Evolutionary conservation across 306 rosid genomes (phyloP).

Genomic region (Prunus mongolica): DNA sequence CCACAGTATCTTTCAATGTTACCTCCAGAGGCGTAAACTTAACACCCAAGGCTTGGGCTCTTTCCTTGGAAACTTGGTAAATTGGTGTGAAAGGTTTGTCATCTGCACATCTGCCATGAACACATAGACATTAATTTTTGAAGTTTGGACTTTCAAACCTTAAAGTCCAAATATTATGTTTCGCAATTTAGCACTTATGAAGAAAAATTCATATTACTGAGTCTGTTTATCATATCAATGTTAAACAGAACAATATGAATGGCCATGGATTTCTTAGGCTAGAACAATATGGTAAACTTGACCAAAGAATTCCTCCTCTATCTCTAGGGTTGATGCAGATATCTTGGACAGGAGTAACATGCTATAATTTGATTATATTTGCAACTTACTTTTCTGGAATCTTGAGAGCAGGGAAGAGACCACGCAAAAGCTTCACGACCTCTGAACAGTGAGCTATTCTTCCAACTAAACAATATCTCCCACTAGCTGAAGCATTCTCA

Average conservation of each 20-base stretch:
- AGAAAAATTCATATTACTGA: background rate
- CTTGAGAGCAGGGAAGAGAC: constrained; percentile 41
- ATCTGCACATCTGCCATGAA: constrained; percentile 22
- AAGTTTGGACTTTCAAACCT: background rate
- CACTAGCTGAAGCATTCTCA: constrained; percentile 58
- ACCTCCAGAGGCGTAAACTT: constrained; percentile 26
- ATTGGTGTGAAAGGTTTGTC: constrained; percentile 4
- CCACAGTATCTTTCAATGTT: constrained; percentile 22
- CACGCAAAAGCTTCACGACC: constrained; percentile 26
- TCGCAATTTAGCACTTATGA: background rate
- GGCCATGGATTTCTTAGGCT: background rate
- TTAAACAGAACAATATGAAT: background rate
- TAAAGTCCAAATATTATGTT: background rate
- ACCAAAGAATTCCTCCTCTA: background rate
- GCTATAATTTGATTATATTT: too few species aligned
- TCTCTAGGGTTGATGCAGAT: background rate
- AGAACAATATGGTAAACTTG: background rate
- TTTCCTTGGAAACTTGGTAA: constrained; percentile 23
- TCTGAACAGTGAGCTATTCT: constrained; percentile 40
- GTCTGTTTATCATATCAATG: too few species aligned
- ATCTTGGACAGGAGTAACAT: background rate
- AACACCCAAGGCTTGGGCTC: constrained; percentile 18
- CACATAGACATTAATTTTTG: background rate
- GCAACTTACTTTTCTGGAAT: constrained; percentile 46
- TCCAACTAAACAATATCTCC: constrained; percentile 51